A percentile compares a stretch with the other conserved stretches of the same genome.
phyloP scores from a whole-genome alignment of 805 yeast species.

The Lipomyces starkeyi region DNA sequence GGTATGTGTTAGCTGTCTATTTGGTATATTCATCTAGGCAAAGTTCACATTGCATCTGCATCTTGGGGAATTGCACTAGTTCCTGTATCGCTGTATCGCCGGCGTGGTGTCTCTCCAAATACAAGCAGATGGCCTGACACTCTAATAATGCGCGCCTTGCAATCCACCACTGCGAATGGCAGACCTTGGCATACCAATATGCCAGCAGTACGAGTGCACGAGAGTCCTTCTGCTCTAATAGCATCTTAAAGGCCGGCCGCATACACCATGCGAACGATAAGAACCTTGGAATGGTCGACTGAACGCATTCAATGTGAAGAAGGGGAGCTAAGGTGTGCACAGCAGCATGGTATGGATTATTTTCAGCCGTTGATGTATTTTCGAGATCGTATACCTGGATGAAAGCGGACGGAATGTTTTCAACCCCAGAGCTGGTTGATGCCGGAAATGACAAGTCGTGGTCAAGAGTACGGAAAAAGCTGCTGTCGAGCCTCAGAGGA shows the following conservation, averaged over 20 bases:
- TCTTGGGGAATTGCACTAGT: background rate
- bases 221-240: background rate
- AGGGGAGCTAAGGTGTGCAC: background rate
- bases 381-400: background rate
- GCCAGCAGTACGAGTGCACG: background rate
- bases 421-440: background rate
- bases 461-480: background rate
- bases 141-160: background rate
- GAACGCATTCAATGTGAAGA: background rate
- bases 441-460: background rate
- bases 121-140: background rate
- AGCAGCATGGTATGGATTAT: background rate
- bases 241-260: background rate
- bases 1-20: too few species aligned
- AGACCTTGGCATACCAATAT: background rate
- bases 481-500: background rate
- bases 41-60: too few species aligned
- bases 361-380: background rate
- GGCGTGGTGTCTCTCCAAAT: slow-evolving; percentile 1
- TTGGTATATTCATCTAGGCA: too few species aligned
- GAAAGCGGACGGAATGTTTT: background rate
- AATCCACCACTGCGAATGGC: background rate
- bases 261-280: background rate
- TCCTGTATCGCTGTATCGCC: background rate
- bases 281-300: background rate